phyloP scores from a whole-genome alignment of 1,139 yeast genomes.

The Nakaseomyces bracarensis region DNA sequence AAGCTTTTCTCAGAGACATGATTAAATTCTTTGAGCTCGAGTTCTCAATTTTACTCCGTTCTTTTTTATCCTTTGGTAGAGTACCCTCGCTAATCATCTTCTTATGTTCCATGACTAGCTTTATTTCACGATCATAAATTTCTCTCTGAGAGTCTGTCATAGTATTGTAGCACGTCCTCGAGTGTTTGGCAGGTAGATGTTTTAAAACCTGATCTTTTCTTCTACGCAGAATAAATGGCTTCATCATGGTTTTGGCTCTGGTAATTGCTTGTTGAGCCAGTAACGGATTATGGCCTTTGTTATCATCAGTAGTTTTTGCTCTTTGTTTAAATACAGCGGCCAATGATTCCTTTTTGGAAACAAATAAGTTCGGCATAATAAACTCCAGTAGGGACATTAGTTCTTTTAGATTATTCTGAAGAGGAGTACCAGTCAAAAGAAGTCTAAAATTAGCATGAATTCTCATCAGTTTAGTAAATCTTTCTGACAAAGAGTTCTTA shows the following conservation, averaged over 20 bases:
- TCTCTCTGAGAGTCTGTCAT: constrained; percentile 48
- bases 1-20: constrained; percentile 66
- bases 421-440: constrained; percentile 89
- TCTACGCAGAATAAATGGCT: constrained; percentile 90
- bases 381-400: constrained; percentile 83
- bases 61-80: constrained; percentile 30
- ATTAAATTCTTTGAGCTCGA: constrained; percentile 45
- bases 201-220: constrained; percentile 85
- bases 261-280: constrained; percentile 84
- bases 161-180: constrained; percentile 55
- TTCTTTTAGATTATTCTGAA: constrained; percentile 86
- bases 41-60: constrained; percentile 29
- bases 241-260: constrained; percentile 96
- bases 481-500: constrained; percentile 79
- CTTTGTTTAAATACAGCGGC: constrained; percentile 77
- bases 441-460: constrained; percentile 73
- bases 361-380: constrained; percentile 77
- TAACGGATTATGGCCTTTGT: constrained; percentile 60
- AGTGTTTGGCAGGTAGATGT: constrained; percentile 74
- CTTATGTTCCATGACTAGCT: constrained; percentile 44
- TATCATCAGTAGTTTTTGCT: constrained; percentile 53
- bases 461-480: constrained; percentile 80
- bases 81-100: constrained; percentile 37
- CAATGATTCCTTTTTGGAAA: constrained; percentile 73
- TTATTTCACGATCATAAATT: constrained; percentile 55